Conservation (phyloP, 768 basidiomycete genomes). For the Daedalea quercina region DNA sequence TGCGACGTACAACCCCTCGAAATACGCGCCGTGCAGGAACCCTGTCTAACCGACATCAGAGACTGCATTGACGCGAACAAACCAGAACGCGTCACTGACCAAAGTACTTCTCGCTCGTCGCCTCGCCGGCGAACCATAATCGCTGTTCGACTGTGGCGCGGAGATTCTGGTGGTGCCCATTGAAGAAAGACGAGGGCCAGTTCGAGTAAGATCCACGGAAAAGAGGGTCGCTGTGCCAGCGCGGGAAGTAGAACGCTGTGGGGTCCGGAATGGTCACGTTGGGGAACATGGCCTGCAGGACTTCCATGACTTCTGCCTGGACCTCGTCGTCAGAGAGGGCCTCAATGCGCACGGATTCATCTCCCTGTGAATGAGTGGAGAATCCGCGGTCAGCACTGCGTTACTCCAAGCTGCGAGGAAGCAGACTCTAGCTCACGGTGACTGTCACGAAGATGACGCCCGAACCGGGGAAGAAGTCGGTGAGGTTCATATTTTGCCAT, state of each 20-base stretch:
- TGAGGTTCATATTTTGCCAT: constrained; percentile 60
- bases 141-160: constrained; percentile 42
- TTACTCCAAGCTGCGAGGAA: background rate
- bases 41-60: constrained; percentile 10
- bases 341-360: constrained; percentile 51
- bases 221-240: constrained; percentile 44
- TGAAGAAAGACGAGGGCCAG: constrained; percentile 53
- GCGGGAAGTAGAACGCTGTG: constrained; percentile 41
- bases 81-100: constrained; percentile 28
- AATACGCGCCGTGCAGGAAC: constrained; percentile 29
- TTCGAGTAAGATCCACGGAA: constrained; percentile 59
- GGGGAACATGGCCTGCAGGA: constrained; percentile 51
- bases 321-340: constrained; percentile 40
- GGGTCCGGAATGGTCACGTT: constrained; percentile 45
- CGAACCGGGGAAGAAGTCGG: constrained; percentile 52
- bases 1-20: constrained; percentile 24
- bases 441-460: constrained; percentile 50
- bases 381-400: background rate
- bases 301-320: constrained; percentile 44
- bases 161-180: constrained; percentile 47
- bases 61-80: background rate
- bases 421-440: constrained; percentile 25
- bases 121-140: constrained; percentile 62
- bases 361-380: constrained; percentile 32
- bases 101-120: constrained; percentile 49